A percentile compares a stretch with the other conserved stretches of the same genome.
phyloP scores from a whole-genome alignment of 305 asterid species.

The Plantago rigida region DNA sequence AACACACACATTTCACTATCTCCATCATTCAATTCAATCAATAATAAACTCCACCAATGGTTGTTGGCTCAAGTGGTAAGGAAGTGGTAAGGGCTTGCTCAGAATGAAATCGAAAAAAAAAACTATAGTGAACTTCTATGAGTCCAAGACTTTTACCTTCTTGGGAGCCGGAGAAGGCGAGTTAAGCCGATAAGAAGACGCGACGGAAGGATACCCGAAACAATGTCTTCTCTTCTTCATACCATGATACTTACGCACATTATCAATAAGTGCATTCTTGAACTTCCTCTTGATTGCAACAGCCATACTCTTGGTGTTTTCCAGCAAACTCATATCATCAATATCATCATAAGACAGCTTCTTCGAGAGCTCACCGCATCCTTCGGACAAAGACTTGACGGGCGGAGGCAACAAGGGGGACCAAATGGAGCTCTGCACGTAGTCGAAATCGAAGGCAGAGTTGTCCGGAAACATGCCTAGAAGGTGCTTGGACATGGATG shows the following conservation, averaged over 20 bases:
- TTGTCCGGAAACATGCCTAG: slow-evolving; percentile 75
- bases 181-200: slow-evolving; percentile 30
- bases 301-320: slow-evolving; percentile 39
- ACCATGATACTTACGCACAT: slow-evolving; percentile 33
- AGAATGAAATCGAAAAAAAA: background rate
- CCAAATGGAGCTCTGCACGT: slow-evolving; percentile 88
- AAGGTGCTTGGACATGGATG: slow-evolving; percentile 66
- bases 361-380: slow-evolving; percentile 25
- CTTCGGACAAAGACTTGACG: slow-evolving; percentile 13
- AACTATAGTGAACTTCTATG: background rate
- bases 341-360: slow-evolving; percentile 34
- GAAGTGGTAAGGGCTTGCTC: no score
- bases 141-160: slow-evolving; percentile 32
- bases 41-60: no score
- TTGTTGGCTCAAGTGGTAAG: no score
- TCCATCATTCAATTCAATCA: background rate
- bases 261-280: slow-evolving; percentile 28
- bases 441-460: slow-evolving; percentile 74
- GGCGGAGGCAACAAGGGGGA: slow-evolving; percentile 60
- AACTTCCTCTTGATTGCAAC: slow-evolving; percentile 51
- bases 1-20: background rate
- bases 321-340: slow-evolving; percentile 29
- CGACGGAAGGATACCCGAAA: slow-evolving; percentile 37
- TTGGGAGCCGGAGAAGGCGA: slow-evolving; percentile 37
- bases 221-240: slow-evolving; percentile 37